phyloP scores from a whole-genome alignment of 1,284 basidiomycete species.

The Athelia sp. region DNA sequence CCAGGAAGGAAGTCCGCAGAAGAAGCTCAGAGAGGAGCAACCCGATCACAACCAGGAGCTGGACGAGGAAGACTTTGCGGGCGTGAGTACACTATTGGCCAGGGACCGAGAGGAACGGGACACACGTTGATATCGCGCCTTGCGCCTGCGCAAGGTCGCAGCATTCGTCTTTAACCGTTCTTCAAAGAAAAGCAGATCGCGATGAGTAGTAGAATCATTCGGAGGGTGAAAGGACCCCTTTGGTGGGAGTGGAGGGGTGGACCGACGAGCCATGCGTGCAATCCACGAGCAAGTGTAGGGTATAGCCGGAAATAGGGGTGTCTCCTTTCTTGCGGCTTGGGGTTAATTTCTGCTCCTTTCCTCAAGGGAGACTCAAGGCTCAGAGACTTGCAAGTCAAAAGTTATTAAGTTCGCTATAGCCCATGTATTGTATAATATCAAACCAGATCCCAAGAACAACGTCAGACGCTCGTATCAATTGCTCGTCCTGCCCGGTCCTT shows the following conservation, averaged over 20 bases:
- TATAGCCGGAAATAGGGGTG: neutral
- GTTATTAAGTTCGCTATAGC: too few species aligned
- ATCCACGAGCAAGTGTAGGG: constrained; percentile 3
- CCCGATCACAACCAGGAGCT: constrained; percentile 63
- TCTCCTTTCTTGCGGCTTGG: too few species aligned
- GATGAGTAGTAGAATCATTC: constrained; percentile 72
- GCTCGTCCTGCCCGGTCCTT: too few species aligned
- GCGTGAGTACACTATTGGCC: neutral
- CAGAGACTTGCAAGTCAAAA: too few species aligned
- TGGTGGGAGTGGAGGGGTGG: constrained; percentile 33
- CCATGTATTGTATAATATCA: too few species aligned
- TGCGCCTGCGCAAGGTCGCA: constrained; percentile 72
- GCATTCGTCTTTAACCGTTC: constrained; percentile 95
- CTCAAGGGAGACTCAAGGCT: too few species aligned
- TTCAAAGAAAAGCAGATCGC: constrained; percentile 91
- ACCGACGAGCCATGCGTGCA: constrained; percentile 24
- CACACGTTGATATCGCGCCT: constrained; percentile 85
- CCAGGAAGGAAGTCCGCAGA: constrained; percentile 61
- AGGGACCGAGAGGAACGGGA: constrained; percentile 16
- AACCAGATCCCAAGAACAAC: too few species aligned
- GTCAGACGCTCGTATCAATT: too few species aligned
- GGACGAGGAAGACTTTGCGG: constrained; percentile 66
- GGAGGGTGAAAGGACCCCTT: constrained; percentile 54
- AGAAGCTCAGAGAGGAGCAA: constrained; percentile 74
- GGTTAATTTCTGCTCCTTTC: too few species aligned